Conservation (phyloP, 202 grass and related monocot genomes). For the Tripidium arundinaceum region DNA sequence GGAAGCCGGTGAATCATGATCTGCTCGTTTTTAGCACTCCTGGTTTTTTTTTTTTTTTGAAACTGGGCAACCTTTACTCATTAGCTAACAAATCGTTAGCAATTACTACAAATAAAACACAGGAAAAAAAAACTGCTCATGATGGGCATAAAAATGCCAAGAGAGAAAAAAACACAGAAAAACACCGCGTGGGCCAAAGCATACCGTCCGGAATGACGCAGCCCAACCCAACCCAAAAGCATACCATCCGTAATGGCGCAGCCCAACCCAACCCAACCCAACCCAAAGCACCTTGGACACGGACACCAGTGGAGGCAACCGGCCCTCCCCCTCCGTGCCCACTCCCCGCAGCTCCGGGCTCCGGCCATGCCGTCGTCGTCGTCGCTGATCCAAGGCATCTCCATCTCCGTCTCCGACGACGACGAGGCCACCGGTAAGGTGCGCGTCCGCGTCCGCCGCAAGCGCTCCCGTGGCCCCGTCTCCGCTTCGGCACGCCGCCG, state of each 20-base stretch:
- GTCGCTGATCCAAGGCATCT: conserved; percentile 66
- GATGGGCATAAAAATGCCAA: neutral
- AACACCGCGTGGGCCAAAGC: neutral
- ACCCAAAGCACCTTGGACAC: neutral
- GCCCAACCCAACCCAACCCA: conserved; percentile 35
- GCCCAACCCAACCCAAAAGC: conserved; percentile 14
- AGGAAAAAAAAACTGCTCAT: neutral
- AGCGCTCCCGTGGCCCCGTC: conserved; percentile 33
- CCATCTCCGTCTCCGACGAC: conserved; percentile 83
- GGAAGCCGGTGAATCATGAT: neutral
- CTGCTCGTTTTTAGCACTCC: neutral
- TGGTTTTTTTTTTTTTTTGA: too few species aligned
- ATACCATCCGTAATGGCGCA: neutral
- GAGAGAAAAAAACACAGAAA: neutral
- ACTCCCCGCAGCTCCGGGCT: neutral
- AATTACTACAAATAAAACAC: neutral
- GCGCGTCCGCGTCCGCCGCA: conserved; percentile 52
- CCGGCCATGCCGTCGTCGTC: conserved; percentile 40
- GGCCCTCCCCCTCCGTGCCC: neutral
- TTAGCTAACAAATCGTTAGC: too few species aligned
- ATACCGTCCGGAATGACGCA: neutral
- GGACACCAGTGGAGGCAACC: conserved; percentile 12
- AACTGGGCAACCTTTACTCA: too few species aligned
- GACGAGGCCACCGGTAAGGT: conserved; percentile 58
- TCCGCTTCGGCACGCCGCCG: conserved; percentile 19